Percentiles rank a stretch among this genome's conserved stretches.
phyloP scores from a whole-genome alignment of 106 monocot genomes.

The Hemerocallis citrina region DNA sequence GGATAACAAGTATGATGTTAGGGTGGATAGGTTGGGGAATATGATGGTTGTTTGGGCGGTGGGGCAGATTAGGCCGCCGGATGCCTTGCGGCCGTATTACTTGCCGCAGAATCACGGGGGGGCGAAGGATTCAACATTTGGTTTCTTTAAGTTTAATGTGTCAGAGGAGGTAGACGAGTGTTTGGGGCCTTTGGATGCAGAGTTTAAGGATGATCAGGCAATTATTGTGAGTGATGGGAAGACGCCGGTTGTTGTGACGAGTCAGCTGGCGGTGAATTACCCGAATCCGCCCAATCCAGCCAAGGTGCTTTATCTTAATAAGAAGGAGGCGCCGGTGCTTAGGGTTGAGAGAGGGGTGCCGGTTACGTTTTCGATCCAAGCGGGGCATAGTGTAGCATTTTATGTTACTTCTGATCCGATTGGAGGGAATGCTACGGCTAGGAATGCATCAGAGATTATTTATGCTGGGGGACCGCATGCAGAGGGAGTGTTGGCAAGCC shows the following conservation, averaged over 20 bases:
- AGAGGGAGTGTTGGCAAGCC: slow-evolving; percentile 78
- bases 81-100: slow-evolving; percentile 58
- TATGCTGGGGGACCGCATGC: slow-evolving; percentile 71
- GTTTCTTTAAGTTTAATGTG: slow-evolving; percentile 61
- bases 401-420: slow-evolving; percentile 89
- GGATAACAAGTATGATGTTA: slow-evolving; percentile 80
- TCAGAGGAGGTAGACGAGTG: slow-evolving; percentile 53
- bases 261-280: slow-evolving; percentile 70
- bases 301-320: slow-evolving; percentile 89
- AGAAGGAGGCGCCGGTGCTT: slow-evolving; percentile 85
- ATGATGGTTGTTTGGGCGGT: slow-evolving; percentile 90
- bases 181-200: slow-evolving; percentile 72
- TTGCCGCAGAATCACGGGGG: slow-evolving; percentile 88
- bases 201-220: slow-evolving; percentile 89
- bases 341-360: slow-evolving; percentile 90
- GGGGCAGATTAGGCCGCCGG: slow-evolving; percentile 63
- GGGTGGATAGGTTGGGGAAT: slow-evolving; percentile 26
- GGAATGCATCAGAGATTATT: slow-evolving; percentile 68
- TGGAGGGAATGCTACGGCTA: slow-evolving; percentile 82
- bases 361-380: slow-evolving; percentile 86
- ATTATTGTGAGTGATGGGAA: slow-evolving; percentile 66
- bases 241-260: slow-evolving; percentile 55
- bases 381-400: slow-evolving; percentile 87
- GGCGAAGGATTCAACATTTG: slow-evolving; percentile 28
- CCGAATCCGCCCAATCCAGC: slow-evolving; percentile 87